These are phyloP conservation scores for Mycena sp. DNA, from an alignment of 1,284 basidiomycete species.

Conservation along the genomic window DNA sequence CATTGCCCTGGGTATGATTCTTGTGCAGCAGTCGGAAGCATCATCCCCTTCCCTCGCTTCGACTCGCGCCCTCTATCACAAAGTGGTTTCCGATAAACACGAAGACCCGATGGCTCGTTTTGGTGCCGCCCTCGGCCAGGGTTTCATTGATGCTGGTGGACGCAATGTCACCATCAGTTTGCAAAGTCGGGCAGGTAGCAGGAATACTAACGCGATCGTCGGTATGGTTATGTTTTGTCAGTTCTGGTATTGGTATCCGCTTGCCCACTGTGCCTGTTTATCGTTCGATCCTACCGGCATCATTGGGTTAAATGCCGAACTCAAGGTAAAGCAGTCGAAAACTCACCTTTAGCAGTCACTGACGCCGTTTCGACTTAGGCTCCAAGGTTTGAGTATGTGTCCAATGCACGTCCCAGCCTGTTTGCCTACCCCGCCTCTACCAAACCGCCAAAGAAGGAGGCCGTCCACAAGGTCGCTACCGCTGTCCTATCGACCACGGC, in stretches of 20 bases:
- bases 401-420: conserved; percentile 86
- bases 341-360: neutral
- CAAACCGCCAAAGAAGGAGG: conserved; percentile 91
- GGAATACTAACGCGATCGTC: conserved; percentile 92
- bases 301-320: conserved; percentile 86
- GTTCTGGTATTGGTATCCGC: conserved; percentile 99
- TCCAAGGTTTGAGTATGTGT: conserved; percentile 90
- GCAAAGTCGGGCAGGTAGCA: conserved; percentile 90
- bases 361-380: conserved; percentile 55
- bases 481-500: conserved; percentile 96
- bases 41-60: conserved; percentile 83
- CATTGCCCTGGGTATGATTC: conserved; percentile 93
- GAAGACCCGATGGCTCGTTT: conserved; percentile 98
- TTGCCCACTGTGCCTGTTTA: conserved; percentile 92
- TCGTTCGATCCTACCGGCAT: conserved; percentile 95
- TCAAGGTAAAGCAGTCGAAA: conserved; percentile 67
- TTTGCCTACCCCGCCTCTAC: conserved; percentile 90
- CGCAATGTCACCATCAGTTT: conserved; percentile 94
- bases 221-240: conserved; percentile 97
- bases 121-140: conserved; percentile 93
- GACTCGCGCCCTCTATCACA: conserved; percentile 85
- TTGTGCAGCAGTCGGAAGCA: conserved; percentile 94
- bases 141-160: conserved; percentile 96
- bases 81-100: conserved; percentile 93
- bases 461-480: conserved; percentile 88